Evolutionary conservation across 164 flowering plant genomes (phyloP).

Genomic region (Brasenia schreberi): DNA sequence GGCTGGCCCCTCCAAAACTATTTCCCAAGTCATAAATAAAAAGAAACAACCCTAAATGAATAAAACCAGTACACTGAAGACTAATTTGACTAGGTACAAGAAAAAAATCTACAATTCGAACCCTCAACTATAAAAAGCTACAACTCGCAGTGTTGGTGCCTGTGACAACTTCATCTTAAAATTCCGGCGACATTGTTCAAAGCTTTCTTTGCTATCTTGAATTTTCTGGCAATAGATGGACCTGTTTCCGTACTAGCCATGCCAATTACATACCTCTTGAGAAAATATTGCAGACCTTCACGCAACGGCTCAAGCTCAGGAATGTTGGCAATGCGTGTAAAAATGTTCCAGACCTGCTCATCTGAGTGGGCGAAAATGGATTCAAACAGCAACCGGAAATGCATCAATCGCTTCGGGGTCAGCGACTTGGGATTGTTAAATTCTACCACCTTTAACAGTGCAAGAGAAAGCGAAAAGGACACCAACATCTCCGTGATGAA

Average conservation of each 20-base stretch:
- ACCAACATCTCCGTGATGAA: conserved; percentile 65
- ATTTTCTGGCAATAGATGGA: conserved; percentile 17
- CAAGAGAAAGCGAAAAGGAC: conserved; percentile 61
- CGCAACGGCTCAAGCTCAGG: conserved; percentile 71
- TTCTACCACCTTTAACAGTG: conserved; percentile 56
- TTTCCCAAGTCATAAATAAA: too few species aligned
- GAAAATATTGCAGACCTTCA: conserved; percentile 49
- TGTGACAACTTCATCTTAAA: conserved; percentile 31
- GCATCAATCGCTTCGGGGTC: conserved; percentile 68
- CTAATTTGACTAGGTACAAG: too few species aligned
- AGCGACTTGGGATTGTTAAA: conserved; percentile 32
- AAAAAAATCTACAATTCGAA: too few species aligned
- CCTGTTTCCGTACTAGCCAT: background rate
- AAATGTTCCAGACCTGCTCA: conserved; percentile 59
- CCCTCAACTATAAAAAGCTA: too few species aligned
- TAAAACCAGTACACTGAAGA: too few species aligned
- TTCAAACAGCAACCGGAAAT: conserved; percentile 76
- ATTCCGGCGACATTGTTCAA: conserved; percentile 47
- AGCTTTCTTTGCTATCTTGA: conserved; percentile 66
- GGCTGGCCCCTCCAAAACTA: too few species aligned
- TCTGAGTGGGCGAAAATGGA: conserved; percentile 60
- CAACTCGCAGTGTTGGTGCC: too few species aligned
- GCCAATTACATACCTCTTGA: conserved; percentile 40
- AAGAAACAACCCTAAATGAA: too few species aligned
- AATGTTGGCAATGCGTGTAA: conserved; percentile 55